phyloP scores from a whole-genome alignment of 495 filamentous ascomycete species.

The Lophiotrema nucula region DNA sequence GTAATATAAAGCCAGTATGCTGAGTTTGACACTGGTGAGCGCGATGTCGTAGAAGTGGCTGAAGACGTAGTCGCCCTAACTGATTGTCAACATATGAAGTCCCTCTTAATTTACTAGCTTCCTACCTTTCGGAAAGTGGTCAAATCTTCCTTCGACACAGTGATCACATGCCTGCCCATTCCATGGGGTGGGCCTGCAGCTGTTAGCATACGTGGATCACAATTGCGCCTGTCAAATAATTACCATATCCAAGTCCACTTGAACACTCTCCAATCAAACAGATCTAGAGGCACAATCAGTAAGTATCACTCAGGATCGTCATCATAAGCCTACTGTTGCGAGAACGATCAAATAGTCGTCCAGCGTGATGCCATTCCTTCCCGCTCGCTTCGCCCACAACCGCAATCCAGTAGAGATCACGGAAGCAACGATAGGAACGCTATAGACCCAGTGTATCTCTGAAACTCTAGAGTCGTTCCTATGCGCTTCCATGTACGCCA shows the following conservation, averaged over 20 bases:
- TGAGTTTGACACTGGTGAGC: slow-evolving; percentile 27
- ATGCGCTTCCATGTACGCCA: slow-evolving; percentile 31
- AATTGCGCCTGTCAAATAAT: neutral
- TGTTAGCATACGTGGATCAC: slow-evolving; percentile 1
- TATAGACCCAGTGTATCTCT: slow-evolving; percentile 27
- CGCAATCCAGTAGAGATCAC: slow-evolving; percentile 17
- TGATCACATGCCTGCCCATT: slow-evolving; percentile 29
- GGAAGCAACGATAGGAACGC: slow-evolving; percentile 15
- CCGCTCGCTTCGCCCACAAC: slow-evolving; percentile 25
- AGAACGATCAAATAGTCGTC: slow-evolving; percentile 33
- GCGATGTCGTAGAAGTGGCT: slow-evolving; percentile 36
- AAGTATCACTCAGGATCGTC: too few species aligned
- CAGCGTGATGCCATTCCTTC: slow-evolving; percentile 28
- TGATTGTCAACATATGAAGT: neutral
- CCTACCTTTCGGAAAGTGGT: slow-evolving; percentile 27
- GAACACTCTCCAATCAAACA: slow-evolving; percentile 29
- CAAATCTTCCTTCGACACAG: slow-evolving; percentile 16
- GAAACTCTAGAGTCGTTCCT: slow-evolving; percentile 20
- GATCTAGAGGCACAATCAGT: slow-evolving; percentile 17
- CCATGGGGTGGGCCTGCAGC: slow-evolving; percentile 28
- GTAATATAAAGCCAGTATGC: slow-evolving; percentile 32
- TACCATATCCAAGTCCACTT: slow-evolving; percentile 31
- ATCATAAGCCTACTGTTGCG: slow-evolving; percentile 24
- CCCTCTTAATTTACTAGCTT: neutral
- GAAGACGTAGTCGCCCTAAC: slow-evolving; percentile 31